These are phyloP conservation scores for Aurantiochytrium sp. DNA, from an alignment of 108 stramenopile genomes.

Conservation along the genomic window DNA sequence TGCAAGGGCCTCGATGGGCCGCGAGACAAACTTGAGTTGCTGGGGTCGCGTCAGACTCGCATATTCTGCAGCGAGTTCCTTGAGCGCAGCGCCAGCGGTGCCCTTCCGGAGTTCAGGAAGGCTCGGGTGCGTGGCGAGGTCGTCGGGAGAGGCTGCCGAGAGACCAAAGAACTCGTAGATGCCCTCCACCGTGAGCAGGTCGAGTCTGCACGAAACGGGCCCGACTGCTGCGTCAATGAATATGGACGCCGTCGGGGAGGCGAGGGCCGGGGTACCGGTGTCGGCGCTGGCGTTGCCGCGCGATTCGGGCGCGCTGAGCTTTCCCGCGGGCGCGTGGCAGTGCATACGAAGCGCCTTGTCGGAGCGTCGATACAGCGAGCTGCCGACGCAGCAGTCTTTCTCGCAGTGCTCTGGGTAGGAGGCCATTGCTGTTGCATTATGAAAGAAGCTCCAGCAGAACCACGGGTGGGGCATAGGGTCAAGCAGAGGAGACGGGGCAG, in stretches of 20 bases:
- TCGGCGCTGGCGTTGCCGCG: neutral
- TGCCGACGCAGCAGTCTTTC: constrained; percentile 18
- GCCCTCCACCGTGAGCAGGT: neutral
- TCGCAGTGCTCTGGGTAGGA: neutral
- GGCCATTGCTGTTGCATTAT: neutral
- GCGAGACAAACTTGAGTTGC: neutral
- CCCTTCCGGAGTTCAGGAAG: neutral
- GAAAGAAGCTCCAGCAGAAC: constrained; percentile 26
- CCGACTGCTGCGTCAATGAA: neutral
- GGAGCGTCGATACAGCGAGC: constrained; percentile 15
- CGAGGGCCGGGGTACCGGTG: neutral
- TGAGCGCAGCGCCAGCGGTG: neutral
- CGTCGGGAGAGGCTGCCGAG: neutral
- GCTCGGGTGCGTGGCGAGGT: neutral
- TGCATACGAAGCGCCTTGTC: neutral
- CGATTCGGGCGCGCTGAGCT: neutral
- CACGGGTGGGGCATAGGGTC: constrained; percentile 26
- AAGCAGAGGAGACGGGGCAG: neutral
- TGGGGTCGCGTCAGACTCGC: neutral
- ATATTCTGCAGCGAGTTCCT: constrained; percentile 24
- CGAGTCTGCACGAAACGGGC: neutral
- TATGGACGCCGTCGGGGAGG: neutral
- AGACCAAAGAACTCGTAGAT: constrained; percentile 1
- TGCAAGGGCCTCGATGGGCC: neutral
- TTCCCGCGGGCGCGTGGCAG: neutral